A percentile compares a stretch with the other conserved stretches of the same genome.
Evolutionary conservation across 2,329 filamentous ascomycete species (phyloP).

Genomic region (Fusarium verticillioides): DNA sequence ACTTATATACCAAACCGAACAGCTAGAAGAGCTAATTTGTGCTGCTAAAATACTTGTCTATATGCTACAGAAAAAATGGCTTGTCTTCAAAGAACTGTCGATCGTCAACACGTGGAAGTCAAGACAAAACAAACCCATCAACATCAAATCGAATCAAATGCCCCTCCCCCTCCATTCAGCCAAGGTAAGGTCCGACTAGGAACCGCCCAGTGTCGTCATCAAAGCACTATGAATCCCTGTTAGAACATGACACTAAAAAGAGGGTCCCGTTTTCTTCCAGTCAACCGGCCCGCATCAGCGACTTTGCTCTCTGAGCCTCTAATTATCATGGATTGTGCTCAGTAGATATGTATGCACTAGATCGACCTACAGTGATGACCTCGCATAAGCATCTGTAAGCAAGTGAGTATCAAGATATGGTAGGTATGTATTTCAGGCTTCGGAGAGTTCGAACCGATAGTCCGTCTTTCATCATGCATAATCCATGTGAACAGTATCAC

Average conservation of each 20-base stretch:
- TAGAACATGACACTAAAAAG: slow-evolving; percentile 17
- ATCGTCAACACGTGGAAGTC: slow-evolving; percentile 27
- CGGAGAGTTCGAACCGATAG: slow-evolving; percentile 31
- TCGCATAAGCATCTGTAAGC: slow-evolving; percentile 3
- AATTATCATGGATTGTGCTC: neutral
- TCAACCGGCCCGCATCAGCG: slow-evolving; percentile 37
- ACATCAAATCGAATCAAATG: slow-evolving; percentile 17
- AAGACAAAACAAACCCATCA: slow-evolving; percentile 29
- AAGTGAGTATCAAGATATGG: neutral
- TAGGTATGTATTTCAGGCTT: neutral
- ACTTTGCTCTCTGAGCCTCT: slow-evolving; percentile 26
- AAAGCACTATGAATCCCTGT: slow-evolving; percentile 18
- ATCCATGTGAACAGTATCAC: slow-evolving; percentile 2
- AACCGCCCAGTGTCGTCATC: slow-evolving; percentile 43
- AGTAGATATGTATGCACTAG: slow-evolving; percentile 4
- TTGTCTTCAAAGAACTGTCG: neutral
- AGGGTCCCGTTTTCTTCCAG: slow-evolving; percentile 30
- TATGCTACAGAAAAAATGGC: neutral
- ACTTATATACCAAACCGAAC: neutral
- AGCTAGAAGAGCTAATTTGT: neutral
- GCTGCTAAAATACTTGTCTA: neutral
- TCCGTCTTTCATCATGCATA: slow-evolving; percentile 10
- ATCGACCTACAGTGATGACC: neutral
- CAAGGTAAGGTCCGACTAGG: slow-evolving; percentile 25
- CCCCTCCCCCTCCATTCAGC: slow-evolving; percentile 40